Evolutionary conservation across 179 eudicot species (phyloP).

Genomic region (Silene coronaria): DNA sequence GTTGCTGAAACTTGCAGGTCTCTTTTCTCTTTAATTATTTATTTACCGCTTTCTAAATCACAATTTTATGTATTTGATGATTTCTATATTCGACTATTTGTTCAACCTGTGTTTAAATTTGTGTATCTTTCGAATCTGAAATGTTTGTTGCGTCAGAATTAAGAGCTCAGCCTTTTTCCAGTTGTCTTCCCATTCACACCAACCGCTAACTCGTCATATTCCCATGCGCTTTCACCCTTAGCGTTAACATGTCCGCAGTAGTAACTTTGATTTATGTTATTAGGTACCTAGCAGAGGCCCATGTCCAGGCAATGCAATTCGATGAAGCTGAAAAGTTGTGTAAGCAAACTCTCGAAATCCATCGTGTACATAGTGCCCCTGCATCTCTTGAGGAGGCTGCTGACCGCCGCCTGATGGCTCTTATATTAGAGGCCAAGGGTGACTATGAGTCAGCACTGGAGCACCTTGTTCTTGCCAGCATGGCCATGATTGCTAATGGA

Average conservation of each 20-base stretch:
- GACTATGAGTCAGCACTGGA: conserved; percentile 88
- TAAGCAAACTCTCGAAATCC: conserved; percentile 90
- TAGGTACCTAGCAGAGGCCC: conserved; percentile 94
- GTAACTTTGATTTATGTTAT: neutral
- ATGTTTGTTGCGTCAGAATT: neutral
- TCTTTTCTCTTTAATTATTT: neutral
- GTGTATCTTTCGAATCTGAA: neutral
- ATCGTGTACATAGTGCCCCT: conserved; percentile 80
- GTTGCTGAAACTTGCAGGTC: conserved; percentile 97
- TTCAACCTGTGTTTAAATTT: too few species aligned
- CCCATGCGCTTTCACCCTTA: neutral
- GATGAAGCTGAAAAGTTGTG: conserved; percentile 81
- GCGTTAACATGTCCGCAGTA: neutral
- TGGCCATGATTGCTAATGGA: conserved; percentile 98
- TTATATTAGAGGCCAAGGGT: conserved; percentile 89
- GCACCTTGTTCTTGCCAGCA: conserved; percentile 95
- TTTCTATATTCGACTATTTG: too few species aligned
- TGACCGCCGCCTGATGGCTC: conserved; percentile 96
- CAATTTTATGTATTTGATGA: too few species aligned
- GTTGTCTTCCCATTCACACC: neutral
- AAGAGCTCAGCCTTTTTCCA: neutral
- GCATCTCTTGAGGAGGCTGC: conserved; percentile 98
- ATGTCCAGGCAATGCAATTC: conserved; percentile 95
- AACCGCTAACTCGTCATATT: neutral
- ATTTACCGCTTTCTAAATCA: neutral